Base-by-base conservation (phyloP, 2,329 filamentous ascomycete species). In the Chaetomium sp. region DNA sequence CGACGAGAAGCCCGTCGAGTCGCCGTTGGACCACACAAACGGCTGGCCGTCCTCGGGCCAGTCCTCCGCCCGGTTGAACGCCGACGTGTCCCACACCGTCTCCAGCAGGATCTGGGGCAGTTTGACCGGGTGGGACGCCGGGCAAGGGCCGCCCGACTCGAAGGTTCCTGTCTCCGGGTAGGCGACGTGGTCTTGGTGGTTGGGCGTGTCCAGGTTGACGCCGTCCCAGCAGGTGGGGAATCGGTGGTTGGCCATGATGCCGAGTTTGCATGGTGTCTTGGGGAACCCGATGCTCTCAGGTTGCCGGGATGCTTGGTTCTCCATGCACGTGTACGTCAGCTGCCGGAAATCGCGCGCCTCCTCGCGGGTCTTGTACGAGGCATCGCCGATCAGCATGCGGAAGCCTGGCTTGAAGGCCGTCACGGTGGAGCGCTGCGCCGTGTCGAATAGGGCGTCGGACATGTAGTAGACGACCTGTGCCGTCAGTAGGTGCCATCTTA, bases 221-320 rank as follows among this genome's bases (percentile, higher is more conserved):
- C 82, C 83, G 66, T 86, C 78, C 83, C 83, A 85, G 76, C 82
- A 85, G 13, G 75, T 78, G 21, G 80, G 81, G 74, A 82, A 81
- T 5, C 78, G 77, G 66, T 79, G 77, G 71, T 79, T 80, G 3
- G 78, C 77, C 72, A 78, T 78, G 66, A 81, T 81, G 19, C 78
- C 80, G n/a, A 73, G 74, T 12, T 73, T 73, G 70, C 79, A 82
- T 2, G 77, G 73, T 16, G 64, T 71, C 19, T 72, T 73, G 4
- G 78, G 78, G 67, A 81, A 78, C 29, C 72, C 69, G 23, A 78
- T 70, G 1, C 70, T 76, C 69, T 81, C 80, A 23, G 75, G 76
- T 54, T 73, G 72, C 19, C 78, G 77, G 4, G 74, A 79, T 49
- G 70, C 75, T 54, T 74, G 70, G 71, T 77, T 74, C 62, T 75